phyloP scores from a whole-genome alignment of 192 early-diverging fungal genomes.

The Coemansia sp. region DNA sequence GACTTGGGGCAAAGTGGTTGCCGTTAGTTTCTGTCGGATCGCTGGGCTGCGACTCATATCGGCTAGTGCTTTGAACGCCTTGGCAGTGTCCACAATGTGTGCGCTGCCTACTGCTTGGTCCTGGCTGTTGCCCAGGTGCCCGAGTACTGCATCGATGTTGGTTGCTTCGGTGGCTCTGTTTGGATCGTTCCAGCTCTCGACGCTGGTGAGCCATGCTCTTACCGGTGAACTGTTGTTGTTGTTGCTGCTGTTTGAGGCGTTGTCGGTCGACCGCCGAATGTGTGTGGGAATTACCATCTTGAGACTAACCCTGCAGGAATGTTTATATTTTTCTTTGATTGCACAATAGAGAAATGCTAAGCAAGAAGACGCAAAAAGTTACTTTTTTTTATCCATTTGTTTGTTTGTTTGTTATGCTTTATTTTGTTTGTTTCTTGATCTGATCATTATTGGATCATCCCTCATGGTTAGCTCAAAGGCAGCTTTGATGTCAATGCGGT shows the following conservation, averaged over 20 bases:
- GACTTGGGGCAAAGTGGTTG: slow-evolving; percentile 6
- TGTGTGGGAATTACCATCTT: slow-evolving; percentile 8
- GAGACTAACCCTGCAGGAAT: too few species aligned
- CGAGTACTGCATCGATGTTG: slow-evolving; percentile 6
- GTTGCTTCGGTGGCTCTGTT: neutral
- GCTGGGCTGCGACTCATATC: slow-evolving; percentile 25
- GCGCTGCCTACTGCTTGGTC: neutral
- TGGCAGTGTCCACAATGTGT: slow-evolving; percentile 23
- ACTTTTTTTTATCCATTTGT: too few species aligned
- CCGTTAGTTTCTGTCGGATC: slow-evolving; percentile 11
- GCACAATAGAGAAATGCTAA: too few species aligned
- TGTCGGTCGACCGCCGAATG: slow-evolving; percentile 5
- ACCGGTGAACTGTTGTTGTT: neutral
- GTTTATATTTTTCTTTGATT: too few species aligned
- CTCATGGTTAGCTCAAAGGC: too few species aligned
- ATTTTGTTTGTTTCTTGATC: too few species aligned
- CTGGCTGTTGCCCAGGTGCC: neutral
- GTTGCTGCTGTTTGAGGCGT: neutral
- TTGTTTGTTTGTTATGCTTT: too few species aligned
- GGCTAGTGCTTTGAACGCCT: slow-evolving; percentile 38
- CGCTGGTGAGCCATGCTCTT: neutral
- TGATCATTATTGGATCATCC: too few species aligned
- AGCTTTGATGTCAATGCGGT: too few species aligned
- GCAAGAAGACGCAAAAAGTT: too few species aligned
- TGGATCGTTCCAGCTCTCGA: neutral